These are phyloP conservation scores for Cladosporium sp. DNA, from an alignment of 2,329 filamentous ascomycete genomes.

Conservation along the genomic window DNA sequence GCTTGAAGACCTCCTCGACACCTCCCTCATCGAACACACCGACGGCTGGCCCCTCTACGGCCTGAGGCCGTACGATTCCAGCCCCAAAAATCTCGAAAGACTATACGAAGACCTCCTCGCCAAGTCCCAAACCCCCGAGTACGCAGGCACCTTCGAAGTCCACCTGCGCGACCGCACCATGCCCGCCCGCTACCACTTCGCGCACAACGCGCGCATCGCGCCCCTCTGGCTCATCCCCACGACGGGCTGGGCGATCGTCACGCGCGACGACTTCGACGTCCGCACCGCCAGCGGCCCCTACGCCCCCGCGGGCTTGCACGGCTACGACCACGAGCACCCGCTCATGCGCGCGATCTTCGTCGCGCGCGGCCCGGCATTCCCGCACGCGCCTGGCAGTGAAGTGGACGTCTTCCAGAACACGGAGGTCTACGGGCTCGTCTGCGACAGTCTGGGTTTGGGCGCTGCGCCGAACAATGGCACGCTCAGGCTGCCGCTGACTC, in stretches of 20 bases:
- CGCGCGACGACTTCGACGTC: conserved; percentile 71
- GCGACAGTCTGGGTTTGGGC: conserved; percentile 71
- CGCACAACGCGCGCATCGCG: conserved; percentile 79
- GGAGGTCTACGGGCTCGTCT: conserved; percentile 91
- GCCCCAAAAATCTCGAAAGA: conserved; percentile 50
- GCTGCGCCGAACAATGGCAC: conserved; percentile 76
- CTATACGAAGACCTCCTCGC: conserved; percentile 56
- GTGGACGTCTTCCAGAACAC: conserved; percentile 84
- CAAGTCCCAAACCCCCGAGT: conserved; percentile 50
- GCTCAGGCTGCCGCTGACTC: conserved; percentile 61
- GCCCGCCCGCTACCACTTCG: conserved; percentile 89
- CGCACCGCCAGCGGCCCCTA: conserved; percentile 64
- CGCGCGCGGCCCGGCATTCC: conserved; percentile 85
- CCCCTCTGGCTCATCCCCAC: conserved; percentile 92
- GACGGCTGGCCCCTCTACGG: conserved; percentile 95
- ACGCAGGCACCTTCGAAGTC: conserved; percentile 69
- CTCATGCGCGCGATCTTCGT: conserved; percentile 96
- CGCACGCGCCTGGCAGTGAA: conserved; percentile 72
- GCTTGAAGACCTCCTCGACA: conserved; percentile 80
- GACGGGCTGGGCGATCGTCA: conserved; percentile 86
- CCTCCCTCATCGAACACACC: conserved; percentile 68
- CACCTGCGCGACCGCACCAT: conserved; percentile 83
- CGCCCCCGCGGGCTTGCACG: conserved; percentile 77
- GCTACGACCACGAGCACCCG: conserved; percentile 90
- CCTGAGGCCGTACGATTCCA: conserved; percentile 67